phyloP scores from a whole-genome alignment of 306 rosid species.

The Casuarina equisetifolia region DNA sequence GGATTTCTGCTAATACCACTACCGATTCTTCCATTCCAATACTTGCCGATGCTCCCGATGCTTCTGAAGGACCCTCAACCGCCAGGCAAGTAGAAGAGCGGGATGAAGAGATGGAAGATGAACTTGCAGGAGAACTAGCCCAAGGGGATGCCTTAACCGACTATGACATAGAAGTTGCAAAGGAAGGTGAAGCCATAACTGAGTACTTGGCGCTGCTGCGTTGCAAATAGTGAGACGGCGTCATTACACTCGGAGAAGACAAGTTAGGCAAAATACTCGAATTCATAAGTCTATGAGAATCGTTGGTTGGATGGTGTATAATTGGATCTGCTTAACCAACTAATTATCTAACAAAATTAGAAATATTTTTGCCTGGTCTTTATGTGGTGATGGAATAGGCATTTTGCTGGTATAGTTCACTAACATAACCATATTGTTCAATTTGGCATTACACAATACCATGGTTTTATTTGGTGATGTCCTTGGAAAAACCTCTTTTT shows the following conservation, averaged over 20 bases:
- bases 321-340: not conserved
- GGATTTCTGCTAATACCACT: slow-evolving; percentile 21
- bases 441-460: too few species aligned
- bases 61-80: slow-evolving; percentile 35
- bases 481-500: not conserved
- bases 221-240: slow-evolving; percentile 23
- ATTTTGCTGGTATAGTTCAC: not conserved
- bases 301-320: slow-evolving; percentile 7
- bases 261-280: slow-evolving; percentile 9
- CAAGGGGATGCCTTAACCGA: slow-evolving; percentile 43
- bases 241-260: slow-evolving; percentile 21
- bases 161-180: slow-evolving; percentile 52
- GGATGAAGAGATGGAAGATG: slow-evolving; percentile 52
- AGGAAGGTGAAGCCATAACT: slow-evolving; percentile 70
- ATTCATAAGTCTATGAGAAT: slow-evolving; percentile 19
- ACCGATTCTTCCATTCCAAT: slow-evolving; percentile 32
- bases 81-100: slow-evolving; percentile 30
- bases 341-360: too few species aligned
- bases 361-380: too few species aligned
- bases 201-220: slow-evolving; percentile 66
- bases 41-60: not conserved
- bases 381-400: not conserved
- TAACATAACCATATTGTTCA: not conserved
- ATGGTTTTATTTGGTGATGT: too few species aligned
- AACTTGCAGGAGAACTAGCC: slow-evolving; percentile 46